These are phyloP conservation scores for Zalerion maritima DNA, from an alignment of 495 filamentous ascomycete species.

Conservation along the genomic window DNA sequence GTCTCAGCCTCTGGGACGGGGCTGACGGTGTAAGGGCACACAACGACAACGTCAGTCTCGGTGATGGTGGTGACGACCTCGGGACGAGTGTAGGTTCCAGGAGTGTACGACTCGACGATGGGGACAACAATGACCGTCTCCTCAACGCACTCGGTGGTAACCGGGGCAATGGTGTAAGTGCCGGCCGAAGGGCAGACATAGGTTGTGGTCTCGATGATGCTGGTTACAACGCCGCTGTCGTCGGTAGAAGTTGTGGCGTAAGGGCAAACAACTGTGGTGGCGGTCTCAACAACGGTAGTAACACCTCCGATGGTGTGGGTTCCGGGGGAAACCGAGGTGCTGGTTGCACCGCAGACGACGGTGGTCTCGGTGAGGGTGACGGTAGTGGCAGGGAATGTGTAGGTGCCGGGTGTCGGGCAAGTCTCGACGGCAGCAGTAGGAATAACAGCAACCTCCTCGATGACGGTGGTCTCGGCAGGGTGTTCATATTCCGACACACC, in stretches of 20 bases:
- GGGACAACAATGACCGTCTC: constrained; percentile 46
- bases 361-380: constrained; percentile 50
- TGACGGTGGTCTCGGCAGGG: constrained; percentile 22
- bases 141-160: constrained; percentile 42
- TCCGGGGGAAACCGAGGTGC: constrained; percentile 47
- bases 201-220: constrained; percentile 54
- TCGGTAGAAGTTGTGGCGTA: constrained; percentile 50
- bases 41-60: constrained; percentile 49
- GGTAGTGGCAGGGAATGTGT: constrained; percentile 69
- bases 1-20: constrained; percentile 21
- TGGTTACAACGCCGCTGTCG: constrained; percentile 47
- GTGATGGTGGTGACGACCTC: constrained; percentile 53
- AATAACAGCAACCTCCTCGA: constrained; percentile 26
- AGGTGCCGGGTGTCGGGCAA: constrained; percentile 57
- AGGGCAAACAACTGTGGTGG: constrained; percentile 60
- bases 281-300: constrained; percentile 54
- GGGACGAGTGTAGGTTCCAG: constrained; percentile 61
- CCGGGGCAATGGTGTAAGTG: constrained; percentile 67
- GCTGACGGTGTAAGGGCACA: constrained; percentile 62
- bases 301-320: constrained; percentile 63
- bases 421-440: constrained; percentile 54
- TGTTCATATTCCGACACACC: constrained; percentile 15
- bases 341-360: constrained; percentile 50
- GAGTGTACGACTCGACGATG: constrained; percentile 45
- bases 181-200: constrained; percentile 66